Base-by-base conservation (phyloP, 108 stramenopile genomes). In the Schizochytrium sp. region DNA sequence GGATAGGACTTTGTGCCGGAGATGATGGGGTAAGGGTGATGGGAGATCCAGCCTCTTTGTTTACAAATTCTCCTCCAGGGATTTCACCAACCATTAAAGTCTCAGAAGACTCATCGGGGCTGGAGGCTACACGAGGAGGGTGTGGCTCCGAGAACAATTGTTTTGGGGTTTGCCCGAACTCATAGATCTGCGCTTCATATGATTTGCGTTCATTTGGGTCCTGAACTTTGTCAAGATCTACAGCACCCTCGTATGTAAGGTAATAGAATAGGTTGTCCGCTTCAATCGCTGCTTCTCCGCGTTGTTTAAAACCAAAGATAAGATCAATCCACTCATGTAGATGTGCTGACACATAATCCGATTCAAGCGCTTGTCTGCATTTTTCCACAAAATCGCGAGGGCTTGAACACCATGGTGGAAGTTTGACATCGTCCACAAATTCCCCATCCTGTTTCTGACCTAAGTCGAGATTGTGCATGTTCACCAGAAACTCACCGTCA, bases 311-410 rank as follows among this genome's bases (percentile, higher is more conserved):
- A 28, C 99, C 99, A 90, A 99, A 99, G 47, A 99, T 96, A 60
- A 99, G 94, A 88, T 99, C 99, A 83, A 99, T 98, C 99, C 99
- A 99, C 83, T 92, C 72, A 28, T 98, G 98, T 41, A 99, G 91
- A 72, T 94, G 93, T 72, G 73, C 72, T 2, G 96, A 94, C 56
- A 96, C 97, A 76, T 96, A 90, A 13, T 97, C 95, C 28, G 96
- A 98, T 91, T 99, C 99, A 38, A 99, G 93, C 3, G 99, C 99
- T 60, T 93, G 92, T 15, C 96, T 91, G 93, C 96, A 95, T 83
- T 95, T 95, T 58, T 91, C 91, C 10, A 99, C 88, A 89, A 98
- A 99, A 87, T 98, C 96, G 45, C 95, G 93, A 13, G 97, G 93
- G 87, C 92, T 92, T 5, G 41, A 45, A 17, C 97, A 96, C 97